Conservation (phyloP, 768 basidiomycete species). For the Sistotremastrum niveocremeum region DNA sequence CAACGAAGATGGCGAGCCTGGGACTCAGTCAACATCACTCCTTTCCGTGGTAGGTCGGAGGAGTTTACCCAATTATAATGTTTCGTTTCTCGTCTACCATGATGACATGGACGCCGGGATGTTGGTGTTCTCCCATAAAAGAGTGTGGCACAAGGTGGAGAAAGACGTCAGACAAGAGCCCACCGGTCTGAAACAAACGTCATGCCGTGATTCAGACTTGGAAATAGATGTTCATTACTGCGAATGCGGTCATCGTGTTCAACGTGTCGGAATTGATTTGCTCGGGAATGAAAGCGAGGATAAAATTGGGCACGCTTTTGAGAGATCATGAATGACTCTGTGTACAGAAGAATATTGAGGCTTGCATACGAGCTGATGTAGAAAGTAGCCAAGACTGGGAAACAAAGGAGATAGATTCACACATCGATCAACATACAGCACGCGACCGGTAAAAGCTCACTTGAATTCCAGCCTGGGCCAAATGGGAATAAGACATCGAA, state of each 20-base stretch:
- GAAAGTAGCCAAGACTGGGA: conserved; percentile 71
- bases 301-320: conserved; percentile 79
- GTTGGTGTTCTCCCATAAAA: conserved; percentile 81
- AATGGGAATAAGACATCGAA: conserved; percentile 82
- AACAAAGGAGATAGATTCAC: conserved; percentile 6
- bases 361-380: conserved; percentile 86
- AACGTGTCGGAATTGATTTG: conserved; percentile 74
- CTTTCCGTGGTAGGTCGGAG: not conserved
- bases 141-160: conserved; percentile 84
- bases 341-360: conserved; percentile 2
- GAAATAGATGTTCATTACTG: conserved; percentile 28
- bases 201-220: not conserved
- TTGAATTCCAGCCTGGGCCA: conserved; percentile 78
- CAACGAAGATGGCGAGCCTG: conserved; percentile 71
- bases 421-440: not conserved
- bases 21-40: not conserved
- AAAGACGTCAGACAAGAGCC: conserved; percentile 86
- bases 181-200: conserved; percentile 49
- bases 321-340: conserved; percentile 7
- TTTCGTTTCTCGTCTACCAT: conserved; percentile 87
- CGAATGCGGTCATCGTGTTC: conserved; percentile 91
- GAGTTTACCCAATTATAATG: conserved; percentile 66
- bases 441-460: conserved; percentile 17
- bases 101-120: conserved; percentile 56
- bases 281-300: conserved; percentile 86